Conservation (phyloP, 2,329 filamentous ascomycete species). For the Trichoderma harzianum region DNA sequence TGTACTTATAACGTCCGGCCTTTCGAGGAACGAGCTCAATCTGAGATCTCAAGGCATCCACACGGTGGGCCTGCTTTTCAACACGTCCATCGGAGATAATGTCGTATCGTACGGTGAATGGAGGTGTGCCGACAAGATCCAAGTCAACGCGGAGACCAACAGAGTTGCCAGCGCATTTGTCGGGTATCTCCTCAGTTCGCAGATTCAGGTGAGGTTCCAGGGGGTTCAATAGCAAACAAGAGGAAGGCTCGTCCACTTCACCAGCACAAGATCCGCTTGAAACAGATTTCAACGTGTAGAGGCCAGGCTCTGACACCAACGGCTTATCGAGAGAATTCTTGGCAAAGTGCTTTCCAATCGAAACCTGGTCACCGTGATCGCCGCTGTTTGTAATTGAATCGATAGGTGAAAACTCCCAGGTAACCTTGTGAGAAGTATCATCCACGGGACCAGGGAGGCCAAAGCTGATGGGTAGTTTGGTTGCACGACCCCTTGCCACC, state of each 20-base stretch:
- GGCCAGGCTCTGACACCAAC: slow-evolving; percentile 69
- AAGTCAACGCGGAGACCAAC: slow-evolving; percentile 86
- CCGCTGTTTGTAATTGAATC: slow-evolving; percentile 65
- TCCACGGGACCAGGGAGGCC: slow-evolving; percentile 55
- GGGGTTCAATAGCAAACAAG: slow-evolving; percentile 89
- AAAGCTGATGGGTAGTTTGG: slow-evolving; percentile 69
- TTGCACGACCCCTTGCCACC: slow-evolving; percentile 70
- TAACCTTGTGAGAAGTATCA: slow-evolving; percentile 67
- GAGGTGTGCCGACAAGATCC: slow-evolving; percentile 87
- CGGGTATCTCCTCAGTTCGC: slow-evolving; percentile 75
- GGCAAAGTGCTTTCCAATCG: slow-evolving; percentile 56
- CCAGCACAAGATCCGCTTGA: slow-evolving; percentile 79
- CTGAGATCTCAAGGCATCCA: slow-evolving; percentile 75
- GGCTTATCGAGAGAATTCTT: slow-evolving; percentile 62
- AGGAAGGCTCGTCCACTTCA: slow-evolving; percentile 87
- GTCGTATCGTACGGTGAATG: slow-evolving; percentile 79
- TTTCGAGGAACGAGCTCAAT: slow-evolving; percentile 77
- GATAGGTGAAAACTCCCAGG: slow-evolving; percentile 78
- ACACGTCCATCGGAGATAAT: slow-evolving; percentile 61
- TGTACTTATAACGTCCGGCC: slow-evolving; percentile 83
- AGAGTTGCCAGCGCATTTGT: slow-evolving; percentile 92
- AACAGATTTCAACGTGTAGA: slow-evolving; percentile 81
- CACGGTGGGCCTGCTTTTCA: slow-evolving; percentile 51
- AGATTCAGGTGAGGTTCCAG: slow-evolving; percentile 78
- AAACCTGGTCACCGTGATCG: slow-evolving; percentile 61